Evolutionary conservation across 371 early-diverging fungal genomes (phyloP).

Genomic region (Quaeritorhiza haematococci): DNA sequence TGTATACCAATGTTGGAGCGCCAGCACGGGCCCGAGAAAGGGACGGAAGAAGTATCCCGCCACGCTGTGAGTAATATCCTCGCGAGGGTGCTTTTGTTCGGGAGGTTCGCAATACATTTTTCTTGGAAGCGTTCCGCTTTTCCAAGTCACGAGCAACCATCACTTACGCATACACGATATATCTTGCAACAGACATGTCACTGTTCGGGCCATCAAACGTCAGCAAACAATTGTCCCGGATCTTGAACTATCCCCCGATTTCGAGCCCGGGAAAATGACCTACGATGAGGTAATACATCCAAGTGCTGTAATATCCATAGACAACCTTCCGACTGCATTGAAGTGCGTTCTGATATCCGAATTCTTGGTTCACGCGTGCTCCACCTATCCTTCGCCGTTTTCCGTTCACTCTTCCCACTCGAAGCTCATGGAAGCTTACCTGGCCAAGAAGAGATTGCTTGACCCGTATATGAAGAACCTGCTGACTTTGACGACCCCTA

Average conservation of each 20-base stretch:
- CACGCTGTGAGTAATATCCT: slow-evolving; percentile 22
- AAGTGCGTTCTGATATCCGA: no score
- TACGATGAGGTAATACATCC: slow-evolving; percentile 20
- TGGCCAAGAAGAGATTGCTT: slow-evolving; percentile 15
- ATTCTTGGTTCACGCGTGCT: not conserved
- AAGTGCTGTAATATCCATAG: not conserved
- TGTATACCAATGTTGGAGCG: slow-evolving; percentile 3
- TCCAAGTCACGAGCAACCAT: not conserved
- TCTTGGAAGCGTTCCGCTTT: not conserved
- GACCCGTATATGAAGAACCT: slow-evolving; percentile 2
- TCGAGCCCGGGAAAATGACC: slow-evolving; percentile 24
- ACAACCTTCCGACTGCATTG: not conserved
- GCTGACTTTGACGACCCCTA: slow-evolving; percentile 5
- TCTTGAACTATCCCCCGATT: slow-evolving; percentile 17
- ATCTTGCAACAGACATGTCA: slow-evolving; percentile 8
- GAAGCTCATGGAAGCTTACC: slow-evolving; percentile 25
- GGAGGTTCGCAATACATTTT: no score
- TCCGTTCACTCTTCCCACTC: not conserved
- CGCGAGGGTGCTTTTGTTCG: no score
- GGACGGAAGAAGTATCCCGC: slow-evolving; percentile 20
- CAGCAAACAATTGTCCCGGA: slow-evolving; percentile 4
- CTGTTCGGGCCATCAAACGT: not conserved
- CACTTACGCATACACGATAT: slow-evolving; percentile 2
- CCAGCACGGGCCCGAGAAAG: not conserved
- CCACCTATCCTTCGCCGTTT: not conserved